Base-by-base conservation (phyloP, 345 rosid species). In the Aquilaria yunnanensis region DNA sequence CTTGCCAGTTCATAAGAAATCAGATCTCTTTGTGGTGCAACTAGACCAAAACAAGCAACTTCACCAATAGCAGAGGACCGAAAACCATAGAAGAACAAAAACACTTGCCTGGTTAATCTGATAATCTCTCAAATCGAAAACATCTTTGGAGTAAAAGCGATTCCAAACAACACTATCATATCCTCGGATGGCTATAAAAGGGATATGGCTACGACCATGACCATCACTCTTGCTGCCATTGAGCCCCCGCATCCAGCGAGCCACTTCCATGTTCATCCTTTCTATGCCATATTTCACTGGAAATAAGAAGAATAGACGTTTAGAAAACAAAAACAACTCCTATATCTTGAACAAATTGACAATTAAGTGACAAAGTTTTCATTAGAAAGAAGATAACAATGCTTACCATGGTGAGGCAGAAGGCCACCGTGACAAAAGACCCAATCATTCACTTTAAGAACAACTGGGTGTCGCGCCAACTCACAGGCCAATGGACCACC, bases 381-480 rank as follows among this genome's bases (percentile, higher is more conserved):
- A 62, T 56, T 14, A 12, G 54, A 29, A 72, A 47, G 14, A 55
- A 56, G 31, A 57, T 50, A 37, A 41, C 32, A 0, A 50, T 47
- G 46, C 32, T 57, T 84, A 93, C 97, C 98, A 50, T 93, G 97
- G 67, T 74, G 92, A 77, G 98, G 97, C 72, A 90, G 96, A 67
- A 93, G 86, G 61, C 98, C 97, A 9, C 97, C 98, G 16, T 93
- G 97, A 67, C 98, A 93, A 78, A 93, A 93, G 51, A 93, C 63
- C 97, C 98, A 93, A 64, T 93, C 89, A 75, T 93, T 93, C 67
- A 90, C 79, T 71, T 78, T 83, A 57, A 93, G 83, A 46, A 80
- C 80, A 46, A 90, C 90, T 23, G 85, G 72, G 29, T 93, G 94
- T 57, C 80, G 81, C 2, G 96, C 78, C 78, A 93, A 68, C 59